Evolutionary conservation across 2,329 filamentous ascomycete species (phyloP), one percentile per base, ranked within the genome.

Genomic region (Lachnellula occidentalis): DNA sequence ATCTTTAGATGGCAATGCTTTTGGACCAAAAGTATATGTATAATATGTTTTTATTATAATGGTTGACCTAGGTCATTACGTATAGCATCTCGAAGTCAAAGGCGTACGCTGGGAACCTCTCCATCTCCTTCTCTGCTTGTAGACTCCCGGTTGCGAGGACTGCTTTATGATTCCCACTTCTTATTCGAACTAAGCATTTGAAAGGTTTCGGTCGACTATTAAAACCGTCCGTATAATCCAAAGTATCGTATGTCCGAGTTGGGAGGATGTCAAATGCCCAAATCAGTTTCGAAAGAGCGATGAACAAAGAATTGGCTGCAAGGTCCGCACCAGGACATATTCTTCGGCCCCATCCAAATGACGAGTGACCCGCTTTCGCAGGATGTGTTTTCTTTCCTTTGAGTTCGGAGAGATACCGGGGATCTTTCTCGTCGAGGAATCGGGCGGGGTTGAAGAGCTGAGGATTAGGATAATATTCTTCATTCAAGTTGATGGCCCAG

Each of bases 271-370:
- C 62, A 51, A 82, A 82, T 0, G 72, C 79, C 81, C 80, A 85
- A 0, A 85, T 63, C 0, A 79, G 67, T 2, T 75, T 72, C 0
- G 77, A 71, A 19, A 79, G 73, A 12, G 66, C 72, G 7, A 80
- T 67, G 59, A 76, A 78, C 14, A 81, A 59, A 9, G 70, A 73
- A 5, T 74, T 73, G 53, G 78, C 75, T 0, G 78, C 78, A 2
- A 84, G 70, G 50, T 81, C 77, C 31, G 80, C 78, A 0, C 81
- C 82, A 3, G 77, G 80, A 64, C 82, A 85, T 43, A 83, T 74
- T 22, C 81, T 72, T 1, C 72, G 62, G 2, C 72, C 72, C 41
- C 66, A 65, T 14, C 71, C 71, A 52, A 70, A 74, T 11, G 59
- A 61, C 24, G 65, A 72, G 46, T 71, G 69, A 15, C 70, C 48